phyloP scores from a whole-genome alignment of 2,329 filamentous ascomycete species.

The Fusarium odoratissimum region DNA sequence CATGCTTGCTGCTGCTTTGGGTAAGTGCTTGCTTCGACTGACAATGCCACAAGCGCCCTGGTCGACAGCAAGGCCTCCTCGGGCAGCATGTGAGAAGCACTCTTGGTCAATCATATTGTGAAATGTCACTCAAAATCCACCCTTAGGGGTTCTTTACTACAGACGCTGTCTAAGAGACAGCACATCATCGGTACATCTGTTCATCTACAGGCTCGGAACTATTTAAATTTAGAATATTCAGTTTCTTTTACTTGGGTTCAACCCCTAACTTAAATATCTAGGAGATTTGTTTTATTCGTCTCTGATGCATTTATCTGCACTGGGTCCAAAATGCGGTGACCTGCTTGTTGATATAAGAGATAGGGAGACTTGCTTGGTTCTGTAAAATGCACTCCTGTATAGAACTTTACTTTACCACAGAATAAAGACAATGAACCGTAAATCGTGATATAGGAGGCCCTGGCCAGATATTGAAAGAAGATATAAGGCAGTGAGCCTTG shows the following conservation, averaged over 20 bases:
- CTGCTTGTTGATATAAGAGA: background rate
- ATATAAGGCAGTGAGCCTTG: accelerated
- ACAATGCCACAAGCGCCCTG: background rate
- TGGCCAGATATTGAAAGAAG: accelerated
- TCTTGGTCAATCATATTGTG: accelerated
- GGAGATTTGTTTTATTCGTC: background rate
- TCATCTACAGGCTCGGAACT: accelerated
- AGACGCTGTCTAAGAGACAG: background rate
- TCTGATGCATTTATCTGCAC: background rate
- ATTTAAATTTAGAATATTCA: background rate
- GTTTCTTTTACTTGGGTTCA: accelerated
- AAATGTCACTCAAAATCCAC: accelerated
- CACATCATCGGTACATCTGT: background rate
- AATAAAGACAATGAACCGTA: accelerated
- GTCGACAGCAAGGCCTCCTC: accelerated
- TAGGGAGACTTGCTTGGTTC: background rate
- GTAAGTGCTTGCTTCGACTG: background rate
- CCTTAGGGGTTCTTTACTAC: accelerated
- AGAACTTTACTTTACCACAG: accelerated
- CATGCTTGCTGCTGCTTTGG: background rate
- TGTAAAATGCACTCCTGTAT: accelerated
- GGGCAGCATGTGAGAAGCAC: accelerated
- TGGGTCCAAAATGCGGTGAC: background rate
- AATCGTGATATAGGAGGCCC: accelerated
- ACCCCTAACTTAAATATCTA: background rate